Percentiles rank a stretch among this genome's conserved stretches.
These are phyloP conservation scores for Fragaria iinumae DNA, from an alignment of 306 rosid species.

Conservation along the genomic window DNA sequence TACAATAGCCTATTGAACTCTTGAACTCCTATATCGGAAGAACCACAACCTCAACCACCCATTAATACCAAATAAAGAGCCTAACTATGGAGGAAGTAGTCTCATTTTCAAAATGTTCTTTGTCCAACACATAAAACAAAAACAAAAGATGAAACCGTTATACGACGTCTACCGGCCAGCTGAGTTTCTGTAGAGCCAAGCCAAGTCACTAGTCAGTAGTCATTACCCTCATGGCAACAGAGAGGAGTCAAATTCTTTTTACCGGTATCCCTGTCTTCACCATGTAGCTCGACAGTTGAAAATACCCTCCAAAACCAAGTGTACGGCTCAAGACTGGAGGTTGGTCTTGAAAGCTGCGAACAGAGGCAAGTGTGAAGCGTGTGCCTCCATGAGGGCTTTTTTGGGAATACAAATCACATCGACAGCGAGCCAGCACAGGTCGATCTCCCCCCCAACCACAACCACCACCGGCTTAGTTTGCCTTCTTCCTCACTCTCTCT, in stretches of 20 bases:
- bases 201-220: neutral
- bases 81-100: too few relatives aligned
- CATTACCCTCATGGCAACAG: neutral
- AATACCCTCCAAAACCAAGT: slow-evolving; percentile 25
- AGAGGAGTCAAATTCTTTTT: neutral
- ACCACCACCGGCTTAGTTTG: neutral
- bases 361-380: slow-evolving; percentile 4
- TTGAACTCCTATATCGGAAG: too few relatives aligned
- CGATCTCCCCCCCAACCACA: slow-evolving; percentile 5
- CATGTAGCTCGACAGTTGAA: slow-evolving; percentile 15
- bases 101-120: too few relatives aligned
- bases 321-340: slow-evolving; percentile 17
- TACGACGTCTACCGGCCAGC: neutral
- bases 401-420: slow-evolving; percentile 7
- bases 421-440: neutral
- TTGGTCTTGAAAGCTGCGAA: slow-evolving; percentile 10
- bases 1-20: too few relatives aligned
- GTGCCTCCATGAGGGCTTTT: slow-evolving; percentile 15
- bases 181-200: neutral
- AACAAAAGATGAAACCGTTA: neutral
- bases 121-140: too few relatives aligned
- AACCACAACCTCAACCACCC: too few relatives aligned
- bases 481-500: neutral
- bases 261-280: neutral
- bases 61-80: too few relatives aligned